Percentiles rank a stretch among this genome's conserved stretches.
These are phyloP conservation scores for Pleurotus salmoneostramineus DNA, from an alignment of 768 basidiomycete genomes.

Conservation along the genomic window DNA sequence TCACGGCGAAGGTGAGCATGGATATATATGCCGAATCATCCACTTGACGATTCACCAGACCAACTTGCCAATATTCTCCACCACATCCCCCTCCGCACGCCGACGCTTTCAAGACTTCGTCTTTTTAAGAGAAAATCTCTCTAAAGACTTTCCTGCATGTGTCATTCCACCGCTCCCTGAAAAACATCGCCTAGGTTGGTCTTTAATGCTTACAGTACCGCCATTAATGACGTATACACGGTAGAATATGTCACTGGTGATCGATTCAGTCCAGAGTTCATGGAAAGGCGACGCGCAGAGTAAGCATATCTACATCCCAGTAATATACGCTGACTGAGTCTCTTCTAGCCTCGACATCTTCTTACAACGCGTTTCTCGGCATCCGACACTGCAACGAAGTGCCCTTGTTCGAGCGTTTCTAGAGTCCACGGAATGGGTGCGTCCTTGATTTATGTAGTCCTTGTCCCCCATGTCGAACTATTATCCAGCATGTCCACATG, in stretches of 20 bases:
- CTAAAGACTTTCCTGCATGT: slow-evolving; percentile 92
- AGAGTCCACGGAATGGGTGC: slow-evolving; percentile 97
- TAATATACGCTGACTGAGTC: background rate
- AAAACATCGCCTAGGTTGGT: slow-evolving; percentile 91
- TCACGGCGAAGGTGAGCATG: slow-evolving; percentile 73
- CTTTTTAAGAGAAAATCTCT: slow-evolving; percentile 84
- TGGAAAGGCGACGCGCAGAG: slow-evolving; percentile 90
- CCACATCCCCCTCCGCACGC: slow-evolving; percentile 68
- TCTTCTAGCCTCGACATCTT: slow-evolving; percentile 81
- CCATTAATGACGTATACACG: background rate
- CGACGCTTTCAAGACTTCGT: slow-evolving; percentile 97
- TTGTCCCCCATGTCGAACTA: background rate
- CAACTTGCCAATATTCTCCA: slow-evolving; percentile 83
- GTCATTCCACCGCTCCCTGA: slow-evolving; percentile 97
- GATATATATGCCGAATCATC: slow-evolving; percentile 8
- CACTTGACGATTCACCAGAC: slow-evolving; percentile 49
- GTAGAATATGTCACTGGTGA: slow-evolving; percentile 97
- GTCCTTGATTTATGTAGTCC: slow-evolving; percentile 17
- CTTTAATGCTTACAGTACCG: background rate
- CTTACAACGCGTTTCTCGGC: slow-evolving; percentile 84
- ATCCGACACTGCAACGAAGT: slow-evolving; percentile 91
- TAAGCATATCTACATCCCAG: slow-evolving; percentile 33
- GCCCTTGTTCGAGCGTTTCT: slow-evolving; percentile 92
- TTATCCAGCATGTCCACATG: slow-evolving; percentile 85
- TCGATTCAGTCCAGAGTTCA: slow-evolving; percentile 94